phyloP scores from a whole-genome alignment of 2,329 filamentous ascomycete species.

The Aotearoamyces nothofagi region DNA sequence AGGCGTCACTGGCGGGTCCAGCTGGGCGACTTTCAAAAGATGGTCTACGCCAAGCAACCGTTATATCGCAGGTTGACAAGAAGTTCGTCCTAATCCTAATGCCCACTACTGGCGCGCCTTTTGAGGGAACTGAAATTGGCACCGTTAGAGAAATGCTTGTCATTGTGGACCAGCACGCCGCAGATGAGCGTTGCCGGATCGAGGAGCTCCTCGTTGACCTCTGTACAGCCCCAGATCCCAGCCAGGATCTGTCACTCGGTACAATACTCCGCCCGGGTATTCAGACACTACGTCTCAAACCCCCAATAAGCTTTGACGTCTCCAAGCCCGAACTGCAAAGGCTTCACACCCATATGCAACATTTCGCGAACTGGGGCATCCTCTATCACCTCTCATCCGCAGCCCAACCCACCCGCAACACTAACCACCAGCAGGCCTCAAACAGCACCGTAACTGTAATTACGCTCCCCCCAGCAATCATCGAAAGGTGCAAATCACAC shows the following conservation, averaged over 20 bases:
- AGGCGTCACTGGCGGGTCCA: slow-evolving; percentile 11
- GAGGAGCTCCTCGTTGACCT: slow-evolving; percentile 54
- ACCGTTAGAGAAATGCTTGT: slow-evolving; percentile 34
- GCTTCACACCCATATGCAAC: slow-evolving; percentile 33
- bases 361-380: slow-evolving; percentile 59
- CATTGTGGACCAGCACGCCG: slow-evolving; percentile 85
- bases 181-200: slow-evolving; percentile 73
- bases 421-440: not conserved
- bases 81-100: slow-evolving; percentile 75
- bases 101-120: not conserved
- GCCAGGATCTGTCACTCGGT: not conserved
- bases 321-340: slow-evolving; percentile 41
- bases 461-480: slow-evolving; percentile 54
- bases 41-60: slow-evolving; percentile 39
- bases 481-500: slow-evolving; percentile 60
- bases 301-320: slow-evolving; percentile 50
- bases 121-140: not conserved
- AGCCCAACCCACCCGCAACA: too few species aligned
- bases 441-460: slow-evolving; percentile 29
- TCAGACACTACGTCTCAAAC: slow-evolving; percentile 26
- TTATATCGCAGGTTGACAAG: slow-evolving; percentile 72
- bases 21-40: slow-evolving; percentile 42
- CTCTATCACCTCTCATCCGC: slow-evolving; percentile 29
- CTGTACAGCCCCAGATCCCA: slow-evolving; percentile 19
- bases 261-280: slow-evolving; percentile 9